phyloP scores from a whole-genome alignment of 1,139 yeast genomes.

The Diutina mesorugosa region DNA sequence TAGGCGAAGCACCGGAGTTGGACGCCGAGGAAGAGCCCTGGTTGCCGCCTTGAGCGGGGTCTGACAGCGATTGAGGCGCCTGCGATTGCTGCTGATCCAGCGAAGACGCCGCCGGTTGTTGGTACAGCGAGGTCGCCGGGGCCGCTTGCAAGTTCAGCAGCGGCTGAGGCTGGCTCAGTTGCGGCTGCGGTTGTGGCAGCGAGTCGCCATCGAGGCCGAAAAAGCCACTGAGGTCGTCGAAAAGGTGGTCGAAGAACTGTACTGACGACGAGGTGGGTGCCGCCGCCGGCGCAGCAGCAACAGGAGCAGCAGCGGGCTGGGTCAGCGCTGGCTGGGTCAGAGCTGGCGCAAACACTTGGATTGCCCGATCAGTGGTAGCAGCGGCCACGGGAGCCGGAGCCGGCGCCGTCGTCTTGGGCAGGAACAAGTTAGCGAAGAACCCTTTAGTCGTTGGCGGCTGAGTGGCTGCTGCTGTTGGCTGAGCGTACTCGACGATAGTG shows the following conservation, averaged over 20 bases:
- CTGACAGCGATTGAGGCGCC: background rate
- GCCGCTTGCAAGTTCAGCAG: background rate
- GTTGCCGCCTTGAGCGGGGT: background rate
- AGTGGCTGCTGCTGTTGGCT: background rate
- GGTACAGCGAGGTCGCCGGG: background rate
- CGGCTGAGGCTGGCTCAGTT: background rate
- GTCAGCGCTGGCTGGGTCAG: background rate
- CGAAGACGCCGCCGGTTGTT: background rate
- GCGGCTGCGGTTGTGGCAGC: background rate
- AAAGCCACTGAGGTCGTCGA: background rate
- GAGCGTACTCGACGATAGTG: background rate
- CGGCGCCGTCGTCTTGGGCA: background rate
- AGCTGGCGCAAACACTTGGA: background rate
- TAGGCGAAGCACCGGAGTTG: background rate
- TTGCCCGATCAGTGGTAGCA: background rate
- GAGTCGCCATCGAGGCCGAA: background rate
- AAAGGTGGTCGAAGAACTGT: background rate
- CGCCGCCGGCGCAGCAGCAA: background rate
- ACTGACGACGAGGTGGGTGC: background rate
- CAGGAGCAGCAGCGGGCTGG: background rate
- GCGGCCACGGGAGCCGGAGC: background rate
- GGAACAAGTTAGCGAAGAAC: background rate
- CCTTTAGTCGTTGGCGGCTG: conserved; percentile 2
- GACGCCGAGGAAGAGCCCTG: background rate
- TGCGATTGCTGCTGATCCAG: background rate